phyloP scores from a whole-genome alignment of 2,329 filamentous ascomycete genomes.

The Aspergillus puulaauensis region DNA sequence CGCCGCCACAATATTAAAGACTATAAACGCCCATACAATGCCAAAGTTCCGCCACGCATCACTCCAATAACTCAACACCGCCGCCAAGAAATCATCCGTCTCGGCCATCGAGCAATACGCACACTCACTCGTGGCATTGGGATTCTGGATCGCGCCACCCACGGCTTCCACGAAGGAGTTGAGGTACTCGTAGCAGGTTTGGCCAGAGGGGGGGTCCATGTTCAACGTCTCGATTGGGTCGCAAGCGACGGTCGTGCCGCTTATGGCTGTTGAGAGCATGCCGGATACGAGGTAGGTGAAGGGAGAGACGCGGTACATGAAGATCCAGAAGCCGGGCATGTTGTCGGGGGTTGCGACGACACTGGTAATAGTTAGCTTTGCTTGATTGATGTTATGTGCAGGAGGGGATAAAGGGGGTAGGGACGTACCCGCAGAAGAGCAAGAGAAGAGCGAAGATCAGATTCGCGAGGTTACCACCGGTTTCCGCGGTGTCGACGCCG shows the following conservation, averaged over 20 bases:
- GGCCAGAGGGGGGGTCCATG: slow-evolving; percentile 52
- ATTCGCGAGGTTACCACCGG: slow-evolving; percentile 64
- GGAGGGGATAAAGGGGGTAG: too few relatives aligned
- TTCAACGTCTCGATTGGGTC: slow-evolving; percentile 31
- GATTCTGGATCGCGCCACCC: slow-evolving; percentile 47
- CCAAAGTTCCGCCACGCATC: slow-evolving; percentile 68
- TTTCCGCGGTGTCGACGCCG: slow-evolving; percentile 67
- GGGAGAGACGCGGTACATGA: slow-evolving; percentile 70
- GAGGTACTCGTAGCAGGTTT: slow-evolving; percentile 60
- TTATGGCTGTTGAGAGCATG: slow-evolving; percentile 41
- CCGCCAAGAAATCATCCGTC: slow-evolving; percentile 50
- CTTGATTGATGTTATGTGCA: too few relatives aligned
- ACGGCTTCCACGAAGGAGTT: slow-evolving; percentile 34
- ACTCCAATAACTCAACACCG: slow-evolving; percentile 42
- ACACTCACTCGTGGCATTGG: slow-evolving; percentile 46
- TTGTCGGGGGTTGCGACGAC: slow-evolving; percentile 52
- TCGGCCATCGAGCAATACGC: slow-evolving; percentile 48
- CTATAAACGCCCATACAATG: slow-evolving; percentile 65
- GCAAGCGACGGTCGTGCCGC: slow-evolving; percentile 31
- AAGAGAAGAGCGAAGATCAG: slow-evolving; percentile 59
- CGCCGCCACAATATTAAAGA: slow-evolving; percentile 62
- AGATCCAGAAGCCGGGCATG: slow-evolving; percentile 73
- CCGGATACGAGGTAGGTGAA: slow-evolving; percentile 62
- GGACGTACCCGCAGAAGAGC: slow-evolving; percentile 53
- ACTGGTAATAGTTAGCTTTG: slow-evolving; percentile 16